phyloP scores from a whole-genome alignment of 345 rosid genomes.

The Salix caprea region DNA sequence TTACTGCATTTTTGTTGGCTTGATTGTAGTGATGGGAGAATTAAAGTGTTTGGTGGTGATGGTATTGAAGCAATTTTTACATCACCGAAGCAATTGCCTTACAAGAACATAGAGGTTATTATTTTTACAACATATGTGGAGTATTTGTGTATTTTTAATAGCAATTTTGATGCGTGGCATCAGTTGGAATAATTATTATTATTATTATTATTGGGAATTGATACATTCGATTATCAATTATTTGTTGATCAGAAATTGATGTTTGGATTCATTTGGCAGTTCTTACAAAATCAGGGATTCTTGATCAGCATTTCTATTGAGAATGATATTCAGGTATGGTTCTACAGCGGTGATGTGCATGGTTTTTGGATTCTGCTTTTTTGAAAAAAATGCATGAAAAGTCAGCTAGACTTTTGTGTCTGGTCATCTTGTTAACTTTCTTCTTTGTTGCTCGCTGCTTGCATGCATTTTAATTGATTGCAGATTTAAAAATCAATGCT shows the following conservation, averaged over 20 bases:
- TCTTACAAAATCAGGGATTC: slow-evolving; percentile 73
- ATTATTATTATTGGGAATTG: background rate
- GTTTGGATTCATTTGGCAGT: slow-evolving; percentile 40
- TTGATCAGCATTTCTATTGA: slow-evolving; percentile 59
- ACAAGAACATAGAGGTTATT: slow-evolving; percentile 56
- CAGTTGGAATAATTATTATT: background rate
- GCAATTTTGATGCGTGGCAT: background rate
- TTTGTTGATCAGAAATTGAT: background rate
- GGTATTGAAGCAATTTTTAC: slow-evolving; percentile 71
- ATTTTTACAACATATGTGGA: background rate
- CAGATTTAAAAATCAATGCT: too few relatives aligned
- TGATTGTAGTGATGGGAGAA: slow-evolving; percentile 70
- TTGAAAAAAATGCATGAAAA: background rate
- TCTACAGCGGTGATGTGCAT: background rate
- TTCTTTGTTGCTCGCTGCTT: background rate
- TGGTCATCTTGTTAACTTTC: background rate
- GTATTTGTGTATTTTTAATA: background rate
- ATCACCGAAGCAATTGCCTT: slow-evolving; percentile 64
- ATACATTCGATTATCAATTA: too few relatives aligned
- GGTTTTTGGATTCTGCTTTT: background rate
- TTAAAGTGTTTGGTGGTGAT: slow-evolving; percentile 80
- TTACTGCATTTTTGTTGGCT: background rate
- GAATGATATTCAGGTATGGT: slow-evolving; percentile 71
- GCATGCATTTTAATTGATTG: background rate
- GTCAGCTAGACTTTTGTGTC: background rate